Base-by-base conservation (phyloP, 345 rosid genomes). In the Eucalyptus pauciflora region DNA sequence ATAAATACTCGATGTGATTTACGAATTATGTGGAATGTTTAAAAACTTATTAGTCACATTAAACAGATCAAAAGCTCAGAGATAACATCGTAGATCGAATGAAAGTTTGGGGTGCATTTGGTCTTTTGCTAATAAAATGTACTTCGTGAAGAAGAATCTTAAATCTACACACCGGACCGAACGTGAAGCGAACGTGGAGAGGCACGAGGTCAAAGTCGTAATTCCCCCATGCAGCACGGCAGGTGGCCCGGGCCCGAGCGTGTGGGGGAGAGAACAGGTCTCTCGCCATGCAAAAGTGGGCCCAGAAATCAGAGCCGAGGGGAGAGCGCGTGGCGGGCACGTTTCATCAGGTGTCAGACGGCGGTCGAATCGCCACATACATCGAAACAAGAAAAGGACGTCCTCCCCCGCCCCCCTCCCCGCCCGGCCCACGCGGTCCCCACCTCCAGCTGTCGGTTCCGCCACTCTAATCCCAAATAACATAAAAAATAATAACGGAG, bases 291-390 rank as follows among this genome's bases (percentile, higher is more conserved):
- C 83, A 71, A 71, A 20, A 37, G 83, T 37, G 83, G 83, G 83
- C 46, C 83, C 83, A 2, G 46, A 37, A 37, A 71, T 37, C 83
- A 48, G 69, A 13, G 69, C 14, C 7, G 52, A 7, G 79, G 89
- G 92, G 88, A 49, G 17, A 80, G 90, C 94, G 95, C 98, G 99
- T 97, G 98, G 94, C 92, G 43, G 11, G 2, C 92, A 92, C 97
- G 91, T 54, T 86, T 8, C 58, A 7, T 52, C 85, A 86, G 92
- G 94, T 87, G 94, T 88, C 94, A 94, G 95, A 91, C 95, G 92
- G 94, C 94, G 95, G 97, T 94, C 99, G 99, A 94, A 94, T 95
- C 95, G 96, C 98, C 98, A 94, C 99, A 92, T 96, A 91, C 90
- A 29, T 58, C 81, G 92, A 87, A 41, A 20, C 37, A 43, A 25